phyloP scores from a whole-genome alignment of 805 yeast genomes.

The Barnettozyma californica region DNA sequence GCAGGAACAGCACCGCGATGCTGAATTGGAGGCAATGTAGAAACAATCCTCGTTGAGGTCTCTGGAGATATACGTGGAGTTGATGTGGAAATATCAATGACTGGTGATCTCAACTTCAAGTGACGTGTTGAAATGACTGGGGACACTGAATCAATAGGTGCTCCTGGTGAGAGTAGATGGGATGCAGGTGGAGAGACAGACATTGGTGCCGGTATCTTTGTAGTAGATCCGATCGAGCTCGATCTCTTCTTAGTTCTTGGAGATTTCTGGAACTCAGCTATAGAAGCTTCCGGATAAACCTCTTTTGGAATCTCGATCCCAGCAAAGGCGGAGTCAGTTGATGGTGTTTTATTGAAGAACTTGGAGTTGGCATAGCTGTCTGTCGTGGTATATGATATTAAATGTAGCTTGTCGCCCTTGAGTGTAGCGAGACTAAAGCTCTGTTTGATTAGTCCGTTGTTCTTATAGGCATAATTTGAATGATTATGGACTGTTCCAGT shows the following conservation, averaged over 20 bases:
- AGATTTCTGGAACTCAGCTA: constrained; percentile 1
- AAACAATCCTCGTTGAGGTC: not conserved
- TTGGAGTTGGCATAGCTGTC: constrained; percentile 26
- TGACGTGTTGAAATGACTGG: not conserved
- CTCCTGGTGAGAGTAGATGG: constrained; percentile 4
- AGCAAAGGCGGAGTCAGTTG: constrained; percentile 33
- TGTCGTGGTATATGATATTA: constrained; percentile 49
- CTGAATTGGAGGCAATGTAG: not conserved
- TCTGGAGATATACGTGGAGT: not conserved
- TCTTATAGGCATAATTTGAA: constrained; percentile 32
- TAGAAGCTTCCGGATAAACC: constrained; percentile 27
- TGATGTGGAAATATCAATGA: not conserved
- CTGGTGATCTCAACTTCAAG: not conserved
- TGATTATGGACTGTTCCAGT: constrained; percentile 4
- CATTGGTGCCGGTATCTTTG: not conserved
- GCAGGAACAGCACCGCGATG: not conserved
- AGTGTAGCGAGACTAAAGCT: constrained; percentile 53
- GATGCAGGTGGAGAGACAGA: constrained; percentile 8
- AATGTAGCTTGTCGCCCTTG: constrained; percentile 49
- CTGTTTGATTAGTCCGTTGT: constrained; percentile 58
- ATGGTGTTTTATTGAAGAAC: constrained; percentile 33
- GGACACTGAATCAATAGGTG: not conserved
- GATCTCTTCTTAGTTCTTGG: not conserved
- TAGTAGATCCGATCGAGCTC: not conserved
- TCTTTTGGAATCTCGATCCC: constrained; percentile 31